Evolutionary conservation across 2,329 filamentous ascomycete species (phyloP).

Genomic region (Orbilia oligospora): DNA sequence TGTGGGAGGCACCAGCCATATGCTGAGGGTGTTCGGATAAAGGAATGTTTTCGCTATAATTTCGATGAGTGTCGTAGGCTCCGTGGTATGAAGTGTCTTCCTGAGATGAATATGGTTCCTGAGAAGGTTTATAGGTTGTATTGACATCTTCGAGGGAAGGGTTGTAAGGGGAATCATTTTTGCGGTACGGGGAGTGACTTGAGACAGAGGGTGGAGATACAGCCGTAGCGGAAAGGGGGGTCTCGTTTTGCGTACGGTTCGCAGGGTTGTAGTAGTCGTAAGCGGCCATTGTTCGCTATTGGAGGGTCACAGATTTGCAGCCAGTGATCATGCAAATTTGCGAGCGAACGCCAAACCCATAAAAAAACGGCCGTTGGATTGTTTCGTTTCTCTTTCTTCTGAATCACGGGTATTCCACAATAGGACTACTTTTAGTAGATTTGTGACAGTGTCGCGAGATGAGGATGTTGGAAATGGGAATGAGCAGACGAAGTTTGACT

Average conservation of each 20-base stretch:
- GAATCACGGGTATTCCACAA: neutral
- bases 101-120: conserved; percentile 45
- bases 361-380: conserved; percentile 23
- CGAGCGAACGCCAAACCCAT: neutral
- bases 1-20: conserved; percentile 56
- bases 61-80: conserved; percentile 21
- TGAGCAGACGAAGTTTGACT: conserved; percentile 33
- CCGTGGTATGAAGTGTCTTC: conserved; percentile 49
- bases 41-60: conserved; percentile 55
- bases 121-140: conserved; percentile 57
- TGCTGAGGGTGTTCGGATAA: conserved; percentile 60
- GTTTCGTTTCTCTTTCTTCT: conserved; percentile 22
- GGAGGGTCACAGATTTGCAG: conserved; percentile 36
- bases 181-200: conserved; percentile 27
- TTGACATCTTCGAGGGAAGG: conserved; percentile 59
- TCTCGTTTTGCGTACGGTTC: conserved; percentile 42
- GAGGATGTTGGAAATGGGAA: conserved; percentile 19
- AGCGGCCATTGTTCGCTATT: conserved; percentile 62
- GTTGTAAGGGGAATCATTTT: conserved; percentile 46
- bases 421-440: conserved; percentile 3
- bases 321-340: conserved; percentile 14
- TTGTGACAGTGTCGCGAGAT: conserved; percentile 40
- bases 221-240: conserved; percentile 46
- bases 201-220: conserved; percentile 35
- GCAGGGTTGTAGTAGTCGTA: conserved; percentile 67